Evolutionary conservation across 1,284 basidiomycete species (phyloP).

Genomic region (Sporisorium sorghi): DNA sequence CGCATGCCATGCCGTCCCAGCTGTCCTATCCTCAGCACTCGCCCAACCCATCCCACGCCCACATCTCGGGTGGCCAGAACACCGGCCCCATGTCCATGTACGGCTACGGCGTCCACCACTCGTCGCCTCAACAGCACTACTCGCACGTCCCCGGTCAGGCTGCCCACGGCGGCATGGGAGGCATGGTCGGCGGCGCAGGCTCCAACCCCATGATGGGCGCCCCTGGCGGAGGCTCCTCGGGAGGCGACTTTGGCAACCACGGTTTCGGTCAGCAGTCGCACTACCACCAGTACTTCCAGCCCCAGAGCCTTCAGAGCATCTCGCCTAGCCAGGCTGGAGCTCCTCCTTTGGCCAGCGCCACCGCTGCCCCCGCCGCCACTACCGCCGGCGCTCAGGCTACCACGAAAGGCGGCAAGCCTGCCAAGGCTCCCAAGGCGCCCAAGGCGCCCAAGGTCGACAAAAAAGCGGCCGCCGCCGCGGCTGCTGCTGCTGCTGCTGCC

Average conservation of each 20-base stretch:
- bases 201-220: conserved; percentile 57
- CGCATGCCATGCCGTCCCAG: conserved; percentile 53
- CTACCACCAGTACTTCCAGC: conserved; percentile 56
- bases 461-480: conserved; percentile 35
- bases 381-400: conserved; percentile 23
- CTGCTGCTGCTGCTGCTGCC: conserved; percentile 28
- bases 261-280: conserved; percentile 53
- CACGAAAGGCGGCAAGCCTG: conserved; percentile 35
- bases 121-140: conserved; percentile 54
- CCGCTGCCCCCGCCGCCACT: conserved; percentile 29
- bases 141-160: conserved; percentile 53
- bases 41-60: conserved; percentile 49
- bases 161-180: conserved; percentile 51
- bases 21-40: conserved; percentile 53
- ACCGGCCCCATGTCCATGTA: conserved; percentile 55
- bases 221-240: conserved; percentile 40
- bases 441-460: conserved; percentile 43
- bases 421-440: conserved; percentile 42
- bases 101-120: conserved; percentile 50
- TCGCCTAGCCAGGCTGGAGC: conserved; percentile 51
- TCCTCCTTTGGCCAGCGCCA: conserved; percentile 29
- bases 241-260: conserved; percentile 44
- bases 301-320: conserved; percentile 48
- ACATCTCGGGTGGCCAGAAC: conserved; percentile 44
- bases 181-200: conserved; percentile 50